phyloP scores from a whole-genome alignment of 768 basidiomycete species.

The Tricholoma matsutake region DNA sequence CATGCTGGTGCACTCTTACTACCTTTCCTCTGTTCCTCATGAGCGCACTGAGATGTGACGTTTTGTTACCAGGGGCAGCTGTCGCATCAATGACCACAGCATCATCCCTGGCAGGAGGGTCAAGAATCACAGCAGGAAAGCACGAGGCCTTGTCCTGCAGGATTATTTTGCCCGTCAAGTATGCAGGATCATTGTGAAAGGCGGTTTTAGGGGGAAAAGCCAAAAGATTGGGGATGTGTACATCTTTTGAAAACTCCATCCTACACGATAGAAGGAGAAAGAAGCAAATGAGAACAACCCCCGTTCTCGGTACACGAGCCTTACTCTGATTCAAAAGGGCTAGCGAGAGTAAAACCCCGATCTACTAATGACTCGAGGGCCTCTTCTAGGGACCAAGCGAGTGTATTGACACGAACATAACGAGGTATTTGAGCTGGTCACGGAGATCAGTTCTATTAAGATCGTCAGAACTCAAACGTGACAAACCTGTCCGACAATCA shows the following conservation, averaged over 20 bases:
- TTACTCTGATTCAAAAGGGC: slow-evolving; percentile 55
- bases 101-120: slow-evolving; percentile 54
- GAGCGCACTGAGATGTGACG: slow-evolving; percentile 86
- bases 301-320: slow-evolving; percentile 10
- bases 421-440: slow-evolving; percentile 67
- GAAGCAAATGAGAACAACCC: slow-evolving; percentile 5
- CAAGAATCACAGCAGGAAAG: slow-evolving; percentile 88
- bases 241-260: slow-evolving; percentile 66
- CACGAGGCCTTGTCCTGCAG: slow-evolving; percentile 98
- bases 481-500: slow-evolving; percentile 62
- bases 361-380: slow-evolving; percentile 56
- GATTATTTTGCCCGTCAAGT: slow-evolving; percentile 78
- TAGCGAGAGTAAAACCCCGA: slow-evolving; percentile 51
- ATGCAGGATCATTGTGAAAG: slow-evolving; percentile 71
- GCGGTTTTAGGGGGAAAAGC: slow-evolving; percentile 65
- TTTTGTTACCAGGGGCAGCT: slow-evolving; percentile 97
- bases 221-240: slow-evolving; percentile 80
- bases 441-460: slow-evolving; percentile 10
- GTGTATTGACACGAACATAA: slow-evolving; percentile 82
- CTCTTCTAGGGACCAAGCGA: slow-evolving; percentile 61
- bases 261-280: slow-evolving; percentile 29
- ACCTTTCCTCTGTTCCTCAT: slow-evolving; percentile 85
- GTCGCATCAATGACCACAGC: slow-evolving; percentile 86
- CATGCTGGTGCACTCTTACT: slow-evolving; percentile 8
- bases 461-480: slow-evolving; percentile 2